Conservation (phyloP, 257 asterid genomes). For the Nicotiana otophora region DNA sequence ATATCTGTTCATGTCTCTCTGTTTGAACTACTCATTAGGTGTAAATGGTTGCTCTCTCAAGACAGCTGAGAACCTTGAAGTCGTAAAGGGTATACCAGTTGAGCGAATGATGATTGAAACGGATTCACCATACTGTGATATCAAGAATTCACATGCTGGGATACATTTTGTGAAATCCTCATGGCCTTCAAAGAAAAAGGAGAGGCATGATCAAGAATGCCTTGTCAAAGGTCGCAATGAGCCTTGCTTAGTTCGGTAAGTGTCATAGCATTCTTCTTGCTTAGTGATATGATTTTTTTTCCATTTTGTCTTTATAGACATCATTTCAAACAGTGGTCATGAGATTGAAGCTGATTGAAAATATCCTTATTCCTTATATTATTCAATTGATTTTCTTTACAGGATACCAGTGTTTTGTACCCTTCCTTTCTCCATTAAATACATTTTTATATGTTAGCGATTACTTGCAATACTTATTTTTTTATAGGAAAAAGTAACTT, state of each 20-base stretch:
- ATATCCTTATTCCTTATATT: not conserved
- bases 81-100: slow-evolving; percentile 72
- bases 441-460: not conserved
- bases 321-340: not conserved
- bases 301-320: not conserved
- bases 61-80: slow-evolving; percentile 78
- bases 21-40: slow-evolving; percentile 35
- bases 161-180: slow-evolving; percentile 57
- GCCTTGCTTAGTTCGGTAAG: slow-evolving; percentile 91
- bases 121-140: slow-evolving; percentile 95
- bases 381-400: not conserved
- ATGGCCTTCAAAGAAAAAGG: slow-evolving; percentile 94
- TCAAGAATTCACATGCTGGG: slow-evolving; percentile 87
- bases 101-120: slow-evolving; percentile 92
- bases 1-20: not conserved
- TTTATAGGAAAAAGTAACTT: not conserved
- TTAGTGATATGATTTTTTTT: not conserved
- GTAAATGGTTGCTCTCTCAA: slow-evolving; percentile 85
- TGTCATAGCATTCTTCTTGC: slow-evolving; percentile 10
- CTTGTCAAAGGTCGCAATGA: slow-evolving; percentile 93
- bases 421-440: not conserved
- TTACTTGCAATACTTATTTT: not conserved
- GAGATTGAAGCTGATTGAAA: not conserved
- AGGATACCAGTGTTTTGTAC: not conserved
- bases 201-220: slow-evolving; percentile 68